Evolutionary conservation across 371 early-diverging fungal species (phyloP).

Genomic region (Mucor irregularis): DNA sequence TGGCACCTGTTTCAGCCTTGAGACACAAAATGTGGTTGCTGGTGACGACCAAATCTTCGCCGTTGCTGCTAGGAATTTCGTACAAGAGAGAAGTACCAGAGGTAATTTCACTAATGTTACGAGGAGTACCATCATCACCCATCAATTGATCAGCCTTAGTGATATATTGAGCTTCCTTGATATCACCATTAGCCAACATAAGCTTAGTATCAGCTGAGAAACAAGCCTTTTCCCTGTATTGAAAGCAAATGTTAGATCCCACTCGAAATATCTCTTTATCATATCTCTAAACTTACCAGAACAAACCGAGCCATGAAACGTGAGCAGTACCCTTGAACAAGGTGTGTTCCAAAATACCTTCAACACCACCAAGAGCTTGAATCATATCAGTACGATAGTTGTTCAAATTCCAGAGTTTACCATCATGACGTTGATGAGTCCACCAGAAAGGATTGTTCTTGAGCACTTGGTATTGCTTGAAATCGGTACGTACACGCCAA

Average conservation of each 20-base stretch:
- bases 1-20: background rate
- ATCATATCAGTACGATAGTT: conserved; percentile 98
- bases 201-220: conserved; percentile 38
- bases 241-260: too few relatives aligned
- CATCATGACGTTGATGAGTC: conserved; percentile 95
- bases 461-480: conserved; percentile 95
- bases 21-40: conserved; percentile 51
- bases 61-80: conserved; percentile 10
- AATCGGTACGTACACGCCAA: conserved; percentile 97
- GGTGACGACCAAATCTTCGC: conserved; percentile 36
- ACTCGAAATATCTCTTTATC: too few relatives aligned
- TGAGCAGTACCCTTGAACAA: conserved; percentile 97
- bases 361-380: conserved; percentile 97
- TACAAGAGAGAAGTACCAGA: conserved; percentile 33
- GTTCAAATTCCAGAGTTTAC: conserved; percentile 96
- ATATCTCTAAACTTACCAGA: too few relatives aligned
- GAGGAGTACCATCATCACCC: conserved; percentile 50
- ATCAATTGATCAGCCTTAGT: conserved; percentile 38
- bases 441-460: conserved; percentile 97
- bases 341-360: conserved; percentile 98
- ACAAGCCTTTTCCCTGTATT: conserved; percentile 87
- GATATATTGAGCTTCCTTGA: conserved; percentile 32
- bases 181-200: conserved; percentile 30
- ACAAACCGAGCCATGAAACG: conserved; percentile 98
- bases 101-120: conserved; percentile 27